phyloP scores from a whole-genome alignment of 202 grass and related monocot genomes.

The Panicum hallii region DNA sequence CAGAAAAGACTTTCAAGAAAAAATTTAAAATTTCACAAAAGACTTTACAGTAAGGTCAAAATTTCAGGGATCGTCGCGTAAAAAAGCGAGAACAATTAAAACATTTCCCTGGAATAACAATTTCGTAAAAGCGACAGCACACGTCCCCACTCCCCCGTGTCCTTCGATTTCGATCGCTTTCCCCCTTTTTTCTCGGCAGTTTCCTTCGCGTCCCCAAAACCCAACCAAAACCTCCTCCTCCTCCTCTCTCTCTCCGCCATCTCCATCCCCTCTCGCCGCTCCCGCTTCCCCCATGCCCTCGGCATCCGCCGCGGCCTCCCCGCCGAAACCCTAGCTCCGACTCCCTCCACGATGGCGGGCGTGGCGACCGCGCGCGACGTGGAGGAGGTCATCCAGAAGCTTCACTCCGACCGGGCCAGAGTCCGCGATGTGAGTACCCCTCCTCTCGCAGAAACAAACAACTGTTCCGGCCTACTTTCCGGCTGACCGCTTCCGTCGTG shows the following conservation, averaged over 20 bases:
- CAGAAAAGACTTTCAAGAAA: background rate
- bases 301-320: background rate
- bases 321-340: constrained; percentile 40
- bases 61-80: background rate
- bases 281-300: background rate
- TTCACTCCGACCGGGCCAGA: constrained; percentile 75
- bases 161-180: background rate
- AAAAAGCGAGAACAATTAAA: background rate
- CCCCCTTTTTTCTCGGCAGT: background rate
- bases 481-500: background rate
- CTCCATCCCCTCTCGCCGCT: constrained; percentile 6
- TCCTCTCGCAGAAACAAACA: background rate
- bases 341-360: background rate
- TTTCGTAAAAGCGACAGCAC: background rate
- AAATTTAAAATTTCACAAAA: background rate
- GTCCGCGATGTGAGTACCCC: constrained; percentile 67
- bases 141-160: constrained; percentile 9
- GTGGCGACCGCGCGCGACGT: constrained; percentile 72
- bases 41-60: background rate
- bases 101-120: background rate
- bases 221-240: background rate
- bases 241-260: background rate
- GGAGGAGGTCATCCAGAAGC: constrained; percentile 72
- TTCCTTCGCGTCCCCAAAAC: background rate
- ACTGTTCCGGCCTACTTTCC: background rate